Evolutionary conservation across 495 filamentous ascomycete species (phyloP), one percentile per base, ranked within the genome.

Genomic region (Talaromyces stipitatus): DNA sequence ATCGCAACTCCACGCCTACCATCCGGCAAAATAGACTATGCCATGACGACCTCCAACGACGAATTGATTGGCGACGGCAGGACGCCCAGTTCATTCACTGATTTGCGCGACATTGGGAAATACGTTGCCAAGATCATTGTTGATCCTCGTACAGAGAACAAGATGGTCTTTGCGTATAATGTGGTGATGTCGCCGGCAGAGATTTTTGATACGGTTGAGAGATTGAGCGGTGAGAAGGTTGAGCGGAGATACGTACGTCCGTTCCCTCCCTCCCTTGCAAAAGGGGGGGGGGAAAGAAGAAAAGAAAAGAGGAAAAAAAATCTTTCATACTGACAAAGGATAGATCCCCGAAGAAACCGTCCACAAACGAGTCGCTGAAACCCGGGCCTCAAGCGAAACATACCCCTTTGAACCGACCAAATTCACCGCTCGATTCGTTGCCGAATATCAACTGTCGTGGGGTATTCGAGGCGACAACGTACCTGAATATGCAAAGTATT

Each of bases 81-180:
- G 30, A 70, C 67, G 11, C 72, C 69, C 27, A 75, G 66, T 12
- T 69, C 75, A 3, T 63, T 84, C 56, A 82, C 75, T 12, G 76
- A 84, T 60, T 50, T 79, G 62, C 61, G 74, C 9, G 82, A 85
- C 60, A 74, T 85, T 55, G 82, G 82, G 30, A 67, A 65, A 55
- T 84, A 77, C 60, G 76, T 84, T 23, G 81, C 81, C 2, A 64
- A 69, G 53, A 83, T 85, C 58, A 74, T 85, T 32, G 54, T 55
- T 24, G 82, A 85, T 62, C 69, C 72, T 5, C 69, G 82, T 29
- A 85, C 82, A 8, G 56, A 85, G 48, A 84, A 85, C 66, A 78
- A 78, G 63, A 77, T 70, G 64, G 75, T 85, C 7, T 69, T 82
- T 48, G 74, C 76, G 20, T 82, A 80, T 62, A 78, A 74, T 59